Conservation (phyloP, 2,329 filamentous ascomycete genomes). For the Phaeomoniella chlamydospora region DNA sequence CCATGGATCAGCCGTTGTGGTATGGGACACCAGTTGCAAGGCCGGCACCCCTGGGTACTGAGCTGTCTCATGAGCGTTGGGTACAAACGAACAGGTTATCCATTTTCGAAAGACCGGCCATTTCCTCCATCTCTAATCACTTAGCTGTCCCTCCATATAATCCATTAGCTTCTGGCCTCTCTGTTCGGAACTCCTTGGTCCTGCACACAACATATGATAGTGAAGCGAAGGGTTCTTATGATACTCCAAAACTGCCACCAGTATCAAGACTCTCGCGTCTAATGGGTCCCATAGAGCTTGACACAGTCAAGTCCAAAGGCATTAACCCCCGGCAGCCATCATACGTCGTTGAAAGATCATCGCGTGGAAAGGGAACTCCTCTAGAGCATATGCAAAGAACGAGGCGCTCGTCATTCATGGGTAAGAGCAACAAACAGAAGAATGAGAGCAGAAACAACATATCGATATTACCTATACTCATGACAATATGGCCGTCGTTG, state of each 20-base stretch:
- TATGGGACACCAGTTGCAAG: not conserved
- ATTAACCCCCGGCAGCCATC: not conserved
- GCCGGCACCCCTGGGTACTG: not conserved
- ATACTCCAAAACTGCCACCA: not conserved
- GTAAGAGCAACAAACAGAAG: not conserved
- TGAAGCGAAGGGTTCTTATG: not conserved
- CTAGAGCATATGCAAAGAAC: not conserved
- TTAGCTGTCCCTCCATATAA: not conserved
- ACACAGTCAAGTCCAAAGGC: not conserved
- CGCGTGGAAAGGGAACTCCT: not conserved
- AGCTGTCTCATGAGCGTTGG: not conserved
- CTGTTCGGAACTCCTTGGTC: not conserved
- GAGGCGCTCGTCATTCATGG: not conserved
- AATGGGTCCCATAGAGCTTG: not conserved
- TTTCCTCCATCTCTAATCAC: not conserved
- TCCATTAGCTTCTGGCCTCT: not conserved
- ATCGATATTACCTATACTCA: conserved; percentile 41
- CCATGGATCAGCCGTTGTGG: too few species aligned
- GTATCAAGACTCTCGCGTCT: not conserved
- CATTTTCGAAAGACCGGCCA: not conserved
- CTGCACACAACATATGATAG: not conserved
- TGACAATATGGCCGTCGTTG: conserved; percentile 57
- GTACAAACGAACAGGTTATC: too few species aligned
- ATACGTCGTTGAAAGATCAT: too few species aligned
- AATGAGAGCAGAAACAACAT: too few species aligned